Percentiles rank a stretch among this genome's conserved stretches.
Evolutionary conservation across 2,329 filamentous ascomycete genomes (phyloP).

Genomic region (Phaeosphaeriaceae sp.): DNA sequence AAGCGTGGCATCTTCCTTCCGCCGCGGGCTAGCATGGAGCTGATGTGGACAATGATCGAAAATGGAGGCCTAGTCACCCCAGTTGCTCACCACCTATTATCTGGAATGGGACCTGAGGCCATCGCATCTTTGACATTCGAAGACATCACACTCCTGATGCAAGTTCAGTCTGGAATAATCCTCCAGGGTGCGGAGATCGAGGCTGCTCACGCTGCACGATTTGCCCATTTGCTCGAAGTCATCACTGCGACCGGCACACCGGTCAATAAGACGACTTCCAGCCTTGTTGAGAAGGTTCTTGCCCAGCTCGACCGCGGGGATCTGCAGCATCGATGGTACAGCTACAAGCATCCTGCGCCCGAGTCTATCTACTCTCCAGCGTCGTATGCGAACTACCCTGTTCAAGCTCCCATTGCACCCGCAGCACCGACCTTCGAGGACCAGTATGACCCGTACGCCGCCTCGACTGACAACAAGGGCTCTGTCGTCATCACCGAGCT

Average conservation of each 20-base stretch:
- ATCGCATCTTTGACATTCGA: slow-evolving; percentile 62
- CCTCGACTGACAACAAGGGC: slow-evolving; percentile 90
- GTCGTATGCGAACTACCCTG: slow-evolving; percentile 58
- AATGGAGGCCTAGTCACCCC: slow-evolving; percentile 68
- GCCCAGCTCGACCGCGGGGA: slow-evolving; percentile 59
- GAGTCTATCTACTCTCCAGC: slow-evolving; percentile 56
- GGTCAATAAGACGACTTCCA: slow-evolving; percentile 63
- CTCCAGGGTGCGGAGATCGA: slow-evolving; percentile 57
- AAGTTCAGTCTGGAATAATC: slow-evolving; percentile 64
- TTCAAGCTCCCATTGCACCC: slow-evolving; percentile 56
- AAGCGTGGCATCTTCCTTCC: slow-evolving; percentile 60
- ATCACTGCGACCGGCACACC: slow-evolving; percentile 60
- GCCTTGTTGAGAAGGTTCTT: slow-evolving; percentile 65
- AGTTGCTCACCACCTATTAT: slow-evolving; percentile 66
- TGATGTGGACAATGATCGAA: slow-evolving; percentile 70
- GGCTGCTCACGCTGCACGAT: slow-evolving; percentile 65
- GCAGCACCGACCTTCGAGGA: slow-evolving; percentile 74
- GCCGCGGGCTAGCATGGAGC: slow-evolving; percentile 63
- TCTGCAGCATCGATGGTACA: slow-evolving; percentile 64
- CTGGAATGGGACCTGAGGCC: slow-evolving; percentile 65
- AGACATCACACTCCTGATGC: slow-evolving; percentile 66
- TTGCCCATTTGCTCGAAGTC: slow-evolving; percentile 67
- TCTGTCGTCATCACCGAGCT: slow-evolving; percentile 90
- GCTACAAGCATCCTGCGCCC: slow-evolving; percentile 59
- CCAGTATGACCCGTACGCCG: slow-evolving; percentile 87